Base-by-base conservation (phyloP, 2,329 filamentous ascomycete species). In the Mycocentrospora acerina region DNA sequence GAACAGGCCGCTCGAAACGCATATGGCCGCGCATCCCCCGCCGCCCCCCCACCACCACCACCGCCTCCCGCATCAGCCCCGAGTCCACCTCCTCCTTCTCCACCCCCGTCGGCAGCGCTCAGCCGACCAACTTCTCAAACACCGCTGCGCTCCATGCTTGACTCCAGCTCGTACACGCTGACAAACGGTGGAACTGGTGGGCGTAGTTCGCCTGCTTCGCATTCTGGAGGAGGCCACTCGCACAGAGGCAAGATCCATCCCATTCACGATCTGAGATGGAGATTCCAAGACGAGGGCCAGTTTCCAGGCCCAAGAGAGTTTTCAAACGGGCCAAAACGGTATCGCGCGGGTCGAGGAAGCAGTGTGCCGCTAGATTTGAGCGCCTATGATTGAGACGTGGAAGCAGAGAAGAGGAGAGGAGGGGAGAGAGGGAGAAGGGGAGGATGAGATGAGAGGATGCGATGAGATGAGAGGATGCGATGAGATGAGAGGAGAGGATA, bases 331-430 rank as follows among this genome's bases (percentile, higher is more conserved):
- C 71, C 78, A 14, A 90, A 86, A 64, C 82, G 81, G 63, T 98
- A 97, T 68, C 78, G 91, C 47, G 93, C 93, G 24, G 93, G 93
- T 7, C 80, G 91, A 62, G 91, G 90, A 22, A 96, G 90, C 71
- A 96, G 88, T 73, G 90, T 97, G 53, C 93, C 93, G 19, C 73
- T 97, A 55, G 88, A 97, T 72, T 69, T 98, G 61, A 81, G 75
- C 51, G 74, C 77, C 11, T 76, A 85, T 42, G 67, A 71, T 31
- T 75, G 53, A 49, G 32, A 16, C 19, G 19, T n/a, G n/a, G n/a
- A 11, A 9, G 14, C 14, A 6, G 19, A 9, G 24, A 25, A 29
- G 34, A 19, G 14, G 33, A 18, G 18, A 15, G 7, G 24, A 15
- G 22, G 18, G 28, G 19, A 9, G 19, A 9, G 19, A 22, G 5